phyloP scores from a whole-genome alignment of 208 protist genomes.

The Angomonas ambiguus region DNA sequence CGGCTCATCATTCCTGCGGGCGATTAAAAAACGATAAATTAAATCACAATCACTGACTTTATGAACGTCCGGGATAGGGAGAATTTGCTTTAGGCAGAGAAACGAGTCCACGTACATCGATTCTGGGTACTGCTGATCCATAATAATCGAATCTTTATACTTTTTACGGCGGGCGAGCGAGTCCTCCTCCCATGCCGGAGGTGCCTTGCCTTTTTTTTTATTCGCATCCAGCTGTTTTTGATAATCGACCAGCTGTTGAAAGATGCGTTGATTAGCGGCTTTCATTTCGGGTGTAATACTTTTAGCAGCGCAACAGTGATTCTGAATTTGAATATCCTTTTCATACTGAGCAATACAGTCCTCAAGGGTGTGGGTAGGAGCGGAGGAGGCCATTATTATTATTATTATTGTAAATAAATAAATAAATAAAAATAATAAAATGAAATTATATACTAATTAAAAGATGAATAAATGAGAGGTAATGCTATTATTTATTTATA shows the following conservation, averaged over 20 bases:
- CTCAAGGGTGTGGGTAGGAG: constrained; percentile 21
- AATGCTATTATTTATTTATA: not conserved
- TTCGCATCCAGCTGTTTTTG: constrained; percentile 29
- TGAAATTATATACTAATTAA: constrained; percentile 1
- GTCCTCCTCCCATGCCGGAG: constrained; percentile 19
- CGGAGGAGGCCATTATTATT: not conserved
- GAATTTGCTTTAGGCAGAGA: constrained; percentile 30
- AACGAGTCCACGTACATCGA: constrained; percentile 21
- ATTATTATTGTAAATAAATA: constrained; percentile 3
- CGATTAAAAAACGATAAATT: constrained; percentile 63
- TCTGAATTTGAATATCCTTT: constrained; percentile 33
- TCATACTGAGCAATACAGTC: constrained; percentile 38
- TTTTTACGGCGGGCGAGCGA: constrained; percentile 19
- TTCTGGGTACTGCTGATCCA: constrained; percentile 31
- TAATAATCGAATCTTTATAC: constrained; percentile 12
- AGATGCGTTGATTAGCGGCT: constrained; percentile 34
- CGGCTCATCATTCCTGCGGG: constrained; percentile 28
- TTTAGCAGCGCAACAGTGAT: constrained; percentile 30
- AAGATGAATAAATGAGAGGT: not conserved
- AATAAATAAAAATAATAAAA: constrained; percentile 5
- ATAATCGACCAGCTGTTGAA: constrained; percentile 25
- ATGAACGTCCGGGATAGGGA: constrained; percentile 56
- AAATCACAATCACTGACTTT: constrained; percentile 51
- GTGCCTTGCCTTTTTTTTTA: constrained; percentile 8
- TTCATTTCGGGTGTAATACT: constrained; percentile 27